Percentiles rank a stretch among this genome's conserved stretches.
Conservation (phyloP, 352 stramenopile species). For the Globisporangium polare region DNA sequence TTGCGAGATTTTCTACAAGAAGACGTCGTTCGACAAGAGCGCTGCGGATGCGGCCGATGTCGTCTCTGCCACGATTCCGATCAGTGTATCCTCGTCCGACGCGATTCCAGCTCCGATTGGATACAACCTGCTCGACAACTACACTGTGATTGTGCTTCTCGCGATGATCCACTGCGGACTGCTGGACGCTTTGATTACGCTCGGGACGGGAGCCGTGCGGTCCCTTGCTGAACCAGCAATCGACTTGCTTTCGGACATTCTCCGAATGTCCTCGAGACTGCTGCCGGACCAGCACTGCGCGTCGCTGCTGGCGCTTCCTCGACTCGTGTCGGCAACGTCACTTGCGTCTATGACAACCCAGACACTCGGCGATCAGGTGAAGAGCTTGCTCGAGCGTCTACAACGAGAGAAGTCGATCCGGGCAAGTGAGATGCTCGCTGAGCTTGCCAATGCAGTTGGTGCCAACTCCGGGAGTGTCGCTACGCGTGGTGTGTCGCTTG, state of each 20-base stretch:
- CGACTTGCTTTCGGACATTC: conserved; percentile 75
- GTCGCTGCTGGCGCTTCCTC: conserved; percentile 68
- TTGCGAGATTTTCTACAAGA: conserved; percentile 89
- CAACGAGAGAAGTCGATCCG: conserved; percentile 85
- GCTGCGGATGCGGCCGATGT: conserved; percentile 28
- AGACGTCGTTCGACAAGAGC: conserved; percentile 75
- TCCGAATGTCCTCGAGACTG: conserved; percentile 80
- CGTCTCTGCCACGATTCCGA: conserved; percentile 46
- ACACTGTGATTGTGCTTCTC: conserved; percentile 82
- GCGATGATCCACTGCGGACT: conserved; percentile 86
- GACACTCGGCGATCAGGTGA: conserved; percentile 61
- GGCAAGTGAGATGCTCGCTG: conserved; percentile 79
- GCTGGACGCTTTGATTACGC: conserved; percentile 76
- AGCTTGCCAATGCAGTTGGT: conserved; percentile 74
- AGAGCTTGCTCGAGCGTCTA: conserved; percentile 67
- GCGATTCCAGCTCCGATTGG: conserved; percentile 53
- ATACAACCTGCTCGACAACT: conserved; percentile 87
- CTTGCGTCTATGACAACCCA: conserved; percentile 68
- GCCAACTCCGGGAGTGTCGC: conserved; percentile 72
- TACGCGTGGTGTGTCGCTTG: conserved; percentile 62
- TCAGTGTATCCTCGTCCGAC: conserved; percentile 67
- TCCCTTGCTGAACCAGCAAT: conserved; percentile 81
- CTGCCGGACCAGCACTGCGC: conserved; percentile 84
- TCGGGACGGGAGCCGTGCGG: conserved; percentile 70
- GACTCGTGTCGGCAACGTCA: conserved; percentile 77